Percentiles rank a stretch among this genome's conserved stretches.
Evolutionary conservation across 176 grass and related monocot genomes (phyloP).

Genomic region (Chrysopogon serrulatus): DNA sequence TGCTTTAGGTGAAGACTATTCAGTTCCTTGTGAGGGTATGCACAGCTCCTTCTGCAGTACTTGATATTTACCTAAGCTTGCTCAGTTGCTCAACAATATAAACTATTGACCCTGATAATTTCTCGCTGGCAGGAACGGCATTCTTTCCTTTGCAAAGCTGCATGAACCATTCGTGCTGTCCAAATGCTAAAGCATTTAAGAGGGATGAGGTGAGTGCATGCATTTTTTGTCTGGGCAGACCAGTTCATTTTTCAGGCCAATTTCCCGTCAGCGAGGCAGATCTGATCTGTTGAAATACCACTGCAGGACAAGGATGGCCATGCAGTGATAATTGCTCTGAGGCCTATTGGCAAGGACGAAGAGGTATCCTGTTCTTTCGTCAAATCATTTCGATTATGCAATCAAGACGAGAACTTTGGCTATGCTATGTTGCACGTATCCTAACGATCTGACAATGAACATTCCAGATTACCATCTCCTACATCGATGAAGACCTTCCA

Average conservation of each 20-base stretch:
- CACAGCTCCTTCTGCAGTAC: not conserved
- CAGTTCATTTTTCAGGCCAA: constrained; percentile 4
- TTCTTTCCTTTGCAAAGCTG: constrained; percentile 99
- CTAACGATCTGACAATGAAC: not conserved
- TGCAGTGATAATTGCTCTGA: constrained; percentile 63
- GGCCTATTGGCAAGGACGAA: constrained; percentile 51
- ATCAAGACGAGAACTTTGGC: not conserved
- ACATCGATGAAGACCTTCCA: constrained; percentile 80
- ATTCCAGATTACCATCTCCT: constrained; percentile 84
- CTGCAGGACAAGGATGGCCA: constrained; percentile 78
- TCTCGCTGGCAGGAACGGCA: constrained; percentile 59
- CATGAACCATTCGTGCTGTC: constrained; percentile 96
- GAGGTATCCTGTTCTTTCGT: constrained; percentile 49
- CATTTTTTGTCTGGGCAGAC: not conserved
- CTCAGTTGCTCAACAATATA: not conserved
- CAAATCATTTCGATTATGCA: not conserved
- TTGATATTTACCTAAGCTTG: constrained; percentile 1
- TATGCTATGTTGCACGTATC: not conserved
- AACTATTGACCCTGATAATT: not conserved
- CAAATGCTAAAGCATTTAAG: constrained; percentile 97
- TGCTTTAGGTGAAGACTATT: constrained; percentile 85
- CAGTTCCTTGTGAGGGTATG: constrained; percentile 77
- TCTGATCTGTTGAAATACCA: not conserved
- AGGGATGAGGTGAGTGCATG: constrained; percentile 58
- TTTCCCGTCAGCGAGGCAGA: constrained; percentile 9